phyloP scores from a whole-genome alignment of 78 protist species.

The Bodo saltans region DNA sequence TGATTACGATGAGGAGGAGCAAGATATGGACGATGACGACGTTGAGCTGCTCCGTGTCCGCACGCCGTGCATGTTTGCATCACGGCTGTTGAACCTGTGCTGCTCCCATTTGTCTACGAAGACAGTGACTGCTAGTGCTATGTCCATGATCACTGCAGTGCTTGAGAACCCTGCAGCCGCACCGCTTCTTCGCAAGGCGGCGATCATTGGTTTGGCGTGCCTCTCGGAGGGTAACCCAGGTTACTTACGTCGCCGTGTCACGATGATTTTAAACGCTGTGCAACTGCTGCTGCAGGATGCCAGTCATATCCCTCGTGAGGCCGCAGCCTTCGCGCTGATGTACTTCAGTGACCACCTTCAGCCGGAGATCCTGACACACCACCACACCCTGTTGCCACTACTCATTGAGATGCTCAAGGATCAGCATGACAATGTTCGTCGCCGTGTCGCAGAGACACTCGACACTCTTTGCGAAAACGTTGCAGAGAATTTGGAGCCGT shows the following conservation, averaged over 20 bases:
- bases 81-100: not conserved
- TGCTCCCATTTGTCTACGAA: not conserved
- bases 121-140: not conserved
- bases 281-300: not conserved
- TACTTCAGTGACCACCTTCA: not conserved
- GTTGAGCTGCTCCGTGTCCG: not conserved
- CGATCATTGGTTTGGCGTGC: not conserved
- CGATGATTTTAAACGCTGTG: not conserved
- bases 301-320: not conserved
- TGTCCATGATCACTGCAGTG: not conserved
- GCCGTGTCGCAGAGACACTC: not conserved
- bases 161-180: too few species aligned
- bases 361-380: not conserved
- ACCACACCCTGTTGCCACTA: not conserved
- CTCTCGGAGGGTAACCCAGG: not conserved
- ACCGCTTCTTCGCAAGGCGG: too few species aligned
- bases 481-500: not conserved
- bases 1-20: not conserved
- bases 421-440: not conserved
- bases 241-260: not conserved
- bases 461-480: not conserved
- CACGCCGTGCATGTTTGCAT: not conserved
- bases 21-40: not conserved
- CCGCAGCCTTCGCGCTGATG: not conserved
- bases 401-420: not conserved